Conservation (phyloP, 495 filamentous ascomycete genomes). For the Neurospora discreta region DNA sequence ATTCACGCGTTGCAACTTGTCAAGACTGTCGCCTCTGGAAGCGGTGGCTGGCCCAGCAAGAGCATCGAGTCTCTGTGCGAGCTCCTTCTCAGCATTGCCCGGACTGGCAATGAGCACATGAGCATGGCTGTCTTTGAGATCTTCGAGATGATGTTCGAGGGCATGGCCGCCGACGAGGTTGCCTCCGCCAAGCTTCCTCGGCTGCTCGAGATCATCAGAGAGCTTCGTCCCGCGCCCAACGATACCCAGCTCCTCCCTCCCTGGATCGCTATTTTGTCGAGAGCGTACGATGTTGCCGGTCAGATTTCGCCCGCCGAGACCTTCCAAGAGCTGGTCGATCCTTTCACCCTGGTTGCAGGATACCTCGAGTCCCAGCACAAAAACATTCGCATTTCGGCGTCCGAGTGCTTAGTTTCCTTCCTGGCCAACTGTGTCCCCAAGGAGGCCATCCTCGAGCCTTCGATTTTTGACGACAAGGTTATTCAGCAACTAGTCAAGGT, state of each 20-base stretch:
- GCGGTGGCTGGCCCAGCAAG: slow-evolving; percentile 92
- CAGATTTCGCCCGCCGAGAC: slow-evolving; percentile 79
- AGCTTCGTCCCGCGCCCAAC: slow-evolving; percentile 78
- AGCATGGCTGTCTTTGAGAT: slow-evolving; percentile 93
- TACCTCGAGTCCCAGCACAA: slow-evolving; percentile 80
- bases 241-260: slow-evolving; percentile 89
- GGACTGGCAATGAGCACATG: slow-evolving; percentile 83
- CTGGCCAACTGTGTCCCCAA: slow-evolving; percentile 76
- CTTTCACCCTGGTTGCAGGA: slow-evolving; percentile 63
- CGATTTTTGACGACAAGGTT: slow-evolving; percentile 76
- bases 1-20: slow-evolving; percentile 88
- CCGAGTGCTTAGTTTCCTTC: slow-evolving; percentile 90
- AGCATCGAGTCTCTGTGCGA: slow-evolving; percentile 90
- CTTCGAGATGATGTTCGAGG: slow-evolving; percentile 89
- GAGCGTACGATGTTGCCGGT: slow-evolving; percentile 87
- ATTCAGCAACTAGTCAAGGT: slow-evolving; percentile 62
- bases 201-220: slow-evolving; percentile 73
- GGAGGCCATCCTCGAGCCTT: slow-evolving; percentile 70
- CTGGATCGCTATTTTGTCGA: slow-evolving; percentile 89
- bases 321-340: slow-evolving; percentile 71
- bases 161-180: slow-evolving; percentile 67
- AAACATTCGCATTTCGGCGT: slow-evolving; percentile 86
- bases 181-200: slow-evolving; percentile 80
- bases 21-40: slow-evolving; percentile 73
- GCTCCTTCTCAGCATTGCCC: slow-evolving; percentile 73